Base-by-base conservation (phyloP, 2,329 filamentous ascomycete species). In the Beauveria scarabaeidicola region DNA sequence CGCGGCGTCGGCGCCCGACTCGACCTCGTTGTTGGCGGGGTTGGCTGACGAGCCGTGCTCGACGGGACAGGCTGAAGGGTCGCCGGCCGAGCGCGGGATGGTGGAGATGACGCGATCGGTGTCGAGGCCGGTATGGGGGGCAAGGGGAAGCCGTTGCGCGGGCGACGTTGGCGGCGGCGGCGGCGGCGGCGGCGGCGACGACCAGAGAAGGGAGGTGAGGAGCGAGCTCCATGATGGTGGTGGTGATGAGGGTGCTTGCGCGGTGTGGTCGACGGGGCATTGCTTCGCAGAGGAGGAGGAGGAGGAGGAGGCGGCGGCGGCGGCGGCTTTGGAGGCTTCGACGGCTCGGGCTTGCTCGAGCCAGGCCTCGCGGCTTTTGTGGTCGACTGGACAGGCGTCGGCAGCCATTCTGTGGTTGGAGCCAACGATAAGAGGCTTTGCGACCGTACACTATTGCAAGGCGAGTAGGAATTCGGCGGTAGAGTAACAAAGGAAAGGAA, bases 281-380 rank as follows among this genome's bases (percentile, higher is more conserved):
- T 52, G 57, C 50, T 59, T 40, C 48, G 55, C 38, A 51, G 64
- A 60, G 64, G 62, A 66, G n/a, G n/a, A n/a, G n/a, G n/a, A n/a
- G 44, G 67, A 61, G 51, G 60, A 17, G 6, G 61, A 58, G 21
- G 51, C 58, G 21, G 56, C 54, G 1, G 58, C 3, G 11, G 70
- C 63, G 62, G 70, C 65, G 9, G 65, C 55, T 52, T 67, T 69
- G 67, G 73, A 64, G 63, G 73, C 65, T 67, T 74, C 75, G 72
- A 80, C 75, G 69, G 83, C 73, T 63, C 75, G 77, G 44, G 87
- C 85, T 69, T 90, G 85, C 60, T 82, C 79, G 41, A 97, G 82
- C 93, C 93, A 99, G 67, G 88, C 85, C 68, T 91, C 88, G 67
- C 94, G 88, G 56, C 91, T 88, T 68, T 90, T 89, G 75, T 92